Percentiles rank a stretch among this genome's conserved stretches.
Conservation (phyloP, 2,329 filamentous ascomycete species). For the Metarhizium album region DNA sequence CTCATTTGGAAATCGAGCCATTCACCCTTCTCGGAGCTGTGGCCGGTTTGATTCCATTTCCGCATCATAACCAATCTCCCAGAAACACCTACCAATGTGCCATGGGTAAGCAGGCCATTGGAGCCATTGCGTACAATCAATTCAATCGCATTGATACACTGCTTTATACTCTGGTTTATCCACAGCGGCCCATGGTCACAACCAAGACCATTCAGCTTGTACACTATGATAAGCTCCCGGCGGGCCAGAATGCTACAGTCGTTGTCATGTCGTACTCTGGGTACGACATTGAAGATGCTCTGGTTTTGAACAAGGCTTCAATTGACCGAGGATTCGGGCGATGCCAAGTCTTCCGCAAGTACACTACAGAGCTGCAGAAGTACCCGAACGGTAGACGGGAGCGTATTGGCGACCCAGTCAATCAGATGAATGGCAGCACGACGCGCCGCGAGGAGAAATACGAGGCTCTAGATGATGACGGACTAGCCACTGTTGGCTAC, state of each 20-base stretch:
- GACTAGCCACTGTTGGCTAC: conserved; percentile 77
- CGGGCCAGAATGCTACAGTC: conserved; percentile 92
- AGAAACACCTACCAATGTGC: conserved; percentile 98
- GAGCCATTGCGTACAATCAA: conserved; percentile 95
- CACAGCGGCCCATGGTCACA: conserved; percentile 94
- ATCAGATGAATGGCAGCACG: conserved; percentile 46
- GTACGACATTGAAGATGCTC: conserved; percentile 97
- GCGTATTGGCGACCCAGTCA: conserved; percentile 48
- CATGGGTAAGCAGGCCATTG: conserved; percentile 99
- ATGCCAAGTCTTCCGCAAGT: conserved; percentile 97
- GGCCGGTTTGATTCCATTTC: conserved; percentile 91
- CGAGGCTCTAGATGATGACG: conserved; percentile 69
- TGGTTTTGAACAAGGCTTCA: conserved; percentile 93
- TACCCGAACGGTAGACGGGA: conserved; percentile 72
- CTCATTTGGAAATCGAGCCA: conserved; percentile 94
- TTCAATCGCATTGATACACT: conserved; percentile 95
- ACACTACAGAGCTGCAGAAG: conserved; percentile 73
- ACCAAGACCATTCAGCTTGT: conserved; percentile 93
- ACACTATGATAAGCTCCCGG: conserved; percentile 93
- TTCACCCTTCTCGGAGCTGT: conserved; percentile 95
- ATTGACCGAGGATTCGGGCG: conserved; percentile 91
- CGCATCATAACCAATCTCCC: conserved; percentile 97
- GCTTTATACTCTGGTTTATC: conserved; percentile 93
- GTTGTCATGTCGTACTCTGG: conserved; percentile 99
- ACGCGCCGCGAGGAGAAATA: conserved; percentile 56